phyloP scores from a whole-genome alignment of 2,329 filamentous ascomycete genomes.

The Fusarium sp. region DNA sequence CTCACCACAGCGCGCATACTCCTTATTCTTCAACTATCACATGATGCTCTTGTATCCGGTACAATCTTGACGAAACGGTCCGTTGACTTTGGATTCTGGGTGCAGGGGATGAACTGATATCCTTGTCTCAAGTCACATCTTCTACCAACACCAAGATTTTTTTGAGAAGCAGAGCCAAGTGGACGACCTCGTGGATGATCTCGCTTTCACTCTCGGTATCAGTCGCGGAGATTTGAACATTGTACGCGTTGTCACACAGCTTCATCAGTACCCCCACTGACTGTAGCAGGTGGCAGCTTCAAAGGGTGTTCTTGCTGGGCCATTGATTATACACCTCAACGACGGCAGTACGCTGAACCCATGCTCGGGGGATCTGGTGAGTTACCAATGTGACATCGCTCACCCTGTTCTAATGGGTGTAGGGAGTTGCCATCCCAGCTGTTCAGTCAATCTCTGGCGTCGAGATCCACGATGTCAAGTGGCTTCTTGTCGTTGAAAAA shows the following conservation, averaged over 20 bases:
- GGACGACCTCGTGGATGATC: conserved; percentile 79
- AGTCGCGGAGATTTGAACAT: conserved; percentile 78
- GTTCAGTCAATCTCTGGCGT: conserved; percentile 64
- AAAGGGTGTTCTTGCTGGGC: conserved; percentile 79
- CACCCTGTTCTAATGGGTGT: conserved; percentile 24
- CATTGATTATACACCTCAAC: conserved; percentile 62
- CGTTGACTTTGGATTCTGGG: conserved; percentile 16
- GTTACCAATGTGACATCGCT: not conserved
- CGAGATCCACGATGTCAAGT: conserved; percentile 65
- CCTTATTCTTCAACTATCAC: conserved; percentile 71
- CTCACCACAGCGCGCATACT: conserved; percentile 66
- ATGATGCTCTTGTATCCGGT: conserved; percentile 70
- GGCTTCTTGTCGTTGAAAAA: conserved; percentile 85
- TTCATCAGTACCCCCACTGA: conserved; percentile 17
- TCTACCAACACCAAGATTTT: conserved; percentile 81
- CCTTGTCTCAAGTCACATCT: conserved; percentile 74
- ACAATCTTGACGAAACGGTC: conserved; percentile 74
- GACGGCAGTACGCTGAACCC: conserved; percentile 60
- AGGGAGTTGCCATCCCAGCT: conserved; percentile 75
- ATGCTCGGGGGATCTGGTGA: conserved; percentile 50
- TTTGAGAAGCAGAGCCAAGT: conserved; percentile 79
- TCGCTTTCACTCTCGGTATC: conserved; percentile 78
- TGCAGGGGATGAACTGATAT: conserved; percentile 3
- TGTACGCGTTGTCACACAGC: conserved; percentile 60
- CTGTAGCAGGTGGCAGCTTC: conserved; percentile 74